A percentile compares a stretch with the other conserved stretches of the same genome.
Evolutionary conservation across 2,329 filamentous ascomycete species (phyloP).

Genomic region (Calonectria fujianensis): DNA sequence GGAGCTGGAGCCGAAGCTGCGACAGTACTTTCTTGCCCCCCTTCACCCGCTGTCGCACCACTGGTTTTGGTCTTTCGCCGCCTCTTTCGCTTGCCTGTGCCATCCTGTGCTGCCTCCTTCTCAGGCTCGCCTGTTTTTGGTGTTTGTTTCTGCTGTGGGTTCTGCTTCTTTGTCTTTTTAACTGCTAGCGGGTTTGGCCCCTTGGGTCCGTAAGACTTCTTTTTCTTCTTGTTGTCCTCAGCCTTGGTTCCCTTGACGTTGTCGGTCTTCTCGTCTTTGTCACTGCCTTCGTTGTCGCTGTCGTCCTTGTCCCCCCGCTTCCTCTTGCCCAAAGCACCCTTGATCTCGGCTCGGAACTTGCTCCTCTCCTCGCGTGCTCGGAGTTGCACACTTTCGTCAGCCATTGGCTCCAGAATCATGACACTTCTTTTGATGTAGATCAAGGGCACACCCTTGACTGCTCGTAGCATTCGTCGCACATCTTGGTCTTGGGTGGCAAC

Average conservation of each 20-base stretch:
- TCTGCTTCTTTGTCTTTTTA: slow-evolving; percentile 80
- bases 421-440: slow-evolving; percentile 88
- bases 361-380: slow-evolving; percentile 81
- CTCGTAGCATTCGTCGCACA: slow-evolving; percentile 77
- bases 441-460: slow-evolving; percentile 83
- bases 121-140: slow-evolving; percentile 60
- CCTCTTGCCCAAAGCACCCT: slow-evolving; percentile 69
- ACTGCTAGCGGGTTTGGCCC: slow-evolving; percentile 82
- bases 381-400: slow-evolving; percentile 76
- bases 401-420: slow-evolving; percentile 84
- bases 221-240: slow-evolving; percentile 71
- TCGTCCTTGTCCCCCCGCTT: slow-evolving; percentile 68
- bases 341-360: slow-evolving; percentile 84
- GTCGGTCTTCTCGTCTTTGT: slow-evolving; percentile 45
- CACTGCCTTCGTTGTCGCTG: slow-evolving; percentile 44
- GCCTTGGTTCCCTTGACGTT: slow-evolving; percentile 38
- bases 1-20: slow-evolving; percentile 20
- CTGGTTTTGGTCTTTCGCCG: slow-evolving; percentile 57
- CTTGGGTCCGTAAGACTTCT: slow-evolving; percentile 77
- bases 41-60: slow-evolving; percentile 41
- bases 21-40: slow-evolving; percentile 38
- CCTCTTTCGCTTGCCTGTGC: slow-evolving; percentile 57
- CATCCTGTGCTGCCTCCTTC: slow-evolving; percentile 50
- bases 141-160: slow-evolving; percentile 65
- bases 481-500: slow-evolving; percentile 83